phyloP scores from a whole-genome alignment of 306 rosid genomes.

The Cicer bijugum region DNA sequence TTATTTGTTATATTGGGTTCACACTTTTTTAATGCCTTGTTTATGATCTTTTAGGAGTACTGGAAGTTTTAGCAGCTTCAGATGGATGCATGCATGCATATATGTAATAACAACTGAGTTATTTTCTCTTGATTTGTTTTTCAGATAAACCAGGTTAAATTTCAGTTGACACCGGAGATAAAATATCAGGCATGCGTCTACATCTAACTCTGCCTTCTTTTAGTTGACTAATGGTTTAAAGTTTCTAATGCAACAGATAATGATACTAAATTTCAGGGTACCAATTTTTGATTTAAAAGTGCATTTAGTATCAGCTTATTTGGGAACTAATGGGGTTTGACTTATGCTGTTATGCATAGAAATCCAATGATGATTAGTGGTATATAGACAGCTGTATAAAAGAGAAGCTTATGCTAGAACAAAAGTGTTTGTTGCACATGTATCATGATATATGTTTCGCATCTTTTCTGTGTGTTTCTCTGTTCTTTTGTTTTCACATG shows the following conservation, averaged over 20 bases:
- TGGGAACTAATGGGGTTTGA: constrained; percentile 23
- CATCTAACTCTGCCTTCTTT: constrained; percentile 34
- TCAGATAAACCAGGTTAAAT: constrained; percentile 91
- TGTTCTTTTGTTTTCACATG: not conserved
- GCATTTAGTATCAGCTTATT: constrained; percentile 1
- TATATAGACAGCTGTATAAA: not conserved
- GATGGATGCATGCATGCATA: constrained; percentile 30
- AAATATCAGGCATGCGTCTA: constrained; percentile 76
- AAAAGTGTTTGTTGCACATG: constrained; percentile 1
- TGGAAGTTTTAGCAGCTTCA: constrained; percentile 20
- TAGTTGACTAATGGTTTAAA: constrained; percentile 23
- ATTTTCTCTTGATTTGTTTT: constrained; percentile 42
- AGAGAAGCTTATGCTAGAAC: constrained; percentile 1
- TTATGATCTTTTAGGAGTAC: constrained; percentile 22
- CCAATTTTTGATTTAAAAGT: not conserved
- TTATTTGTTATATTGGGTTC: constrained; percentile 5
- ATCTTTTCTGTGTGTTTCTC: not conserved
- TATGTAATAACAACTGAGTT: constrained; percentile 30
- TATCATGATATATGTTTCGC: not conserved
- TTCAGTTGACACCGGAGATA: constrained; percentile 92
- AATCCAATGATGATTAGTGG: not conserved
- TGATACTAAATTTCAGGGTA: constrained; percentile 32
- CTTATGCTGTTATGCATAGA: constrained; percentile 12
- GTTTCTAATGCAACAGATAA: constrained; percentile 14
- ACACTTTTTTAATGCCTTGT: not conserved